Evolutionary conservation across 257 asterid species (phyloP), one percentile per base, ranked within the genome.

Genomic region (Plantago major): DNA sequence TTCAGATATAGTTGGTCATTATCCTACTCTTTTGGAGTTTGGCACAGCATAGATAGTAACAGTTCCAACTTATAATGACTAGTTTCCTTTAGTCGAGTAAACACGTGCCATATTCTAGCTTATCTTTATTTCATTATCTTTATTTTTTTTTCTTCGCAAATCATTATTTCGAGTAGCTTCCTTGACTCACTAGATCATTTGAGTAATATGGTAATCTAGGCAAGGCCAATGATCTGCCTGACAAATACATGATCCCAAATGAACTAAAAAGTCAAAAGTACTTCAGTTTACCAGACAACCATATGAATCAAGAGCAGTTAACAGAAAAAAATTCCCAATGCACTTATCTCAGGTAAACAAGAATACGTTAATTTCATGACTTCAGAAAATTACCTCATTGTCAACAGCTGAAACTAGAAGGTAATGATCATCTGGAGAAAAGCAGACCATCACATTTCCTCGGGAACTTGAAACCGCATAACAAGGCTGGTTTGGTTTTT

Each of bases 341-440:
- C 61, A 13, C 47, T 50, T 62, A 53, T 53, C 38, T 5, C 22
- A 10, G 30, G 10, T 14, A 11, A 26, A 2, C 2, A 13, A 52
- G 33, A 19, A 53, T 53, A 6, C n/a, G 6, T 18, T 26, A 52
- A n/a, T 52, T 11, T 9, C 6, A 13, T 10, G 6, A 52, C 5
- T 52, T 48, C 58, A 15, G 55, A 70, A 52, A 66, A 46, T 80
- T 74, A 90, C 97, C 97, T 90, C 96, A 71, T 90, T 90, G 71
- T 90, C 97, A 81, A 87, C 92, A 26, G 97, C 93, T 45, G 97
- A 90, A 73, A 90, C 97, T 67, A 90, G 96, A 71, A 90, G 95
- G 76, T 87, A 87, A 42, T 83, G 85, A 71, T 90, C 97, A 78
- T 90, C 97, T 0, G 95, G 97, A 51, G 97, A 90, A 78, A 87